Conservation (phyloP, 225 moss, liverwort and hornwort genomes). For the Pleurozium schreberi region DNA sequence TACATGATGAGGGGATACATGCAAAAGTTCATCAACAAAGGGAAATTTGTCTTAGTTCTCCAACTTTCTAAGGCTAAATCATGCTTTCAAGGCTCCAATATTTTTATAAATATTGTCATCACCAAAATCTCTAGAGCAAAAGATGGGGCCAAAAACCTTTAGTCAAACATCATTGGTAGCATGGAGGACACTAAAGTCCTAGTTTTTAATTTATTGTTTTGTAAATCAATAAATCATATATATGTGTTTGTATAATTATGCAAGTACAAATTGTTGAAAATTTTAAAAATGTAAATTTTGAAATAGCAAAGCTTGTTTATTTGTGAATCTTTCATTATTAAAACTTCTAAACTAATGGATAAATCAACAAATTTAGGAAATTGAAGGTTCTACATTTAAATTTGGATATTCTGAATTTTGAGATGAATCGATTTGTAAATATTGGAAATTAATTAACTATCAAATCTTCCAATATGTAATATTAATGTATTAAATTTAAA, state of each 20-base stretch:
- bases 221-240: neutral
- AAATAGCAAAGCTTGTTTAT: no score
- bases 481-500: neutral
- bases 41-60: fast-evolving
- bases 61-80: no score
- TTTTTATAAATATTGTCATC: neutral
- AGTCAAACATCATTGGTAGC: neutral
- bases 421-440: no score
- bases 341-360: no score
- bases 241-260: neutral
- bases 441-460: no score
- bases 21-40: neutral
- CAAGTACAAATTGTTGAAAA: no score
- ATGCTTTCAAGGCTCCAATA: neutral
- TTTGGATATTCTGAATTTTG: no score
- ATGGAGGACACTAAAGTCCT: fast-evolving
- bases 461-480: no score
- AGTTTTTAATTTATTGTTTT: neutral
- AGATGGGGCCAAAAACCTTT: neutral
- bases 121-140: neutral
- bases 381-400: no score
- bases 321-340: no score
- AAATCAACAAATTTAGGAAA: no score
- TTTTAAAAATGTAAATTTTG: no score
- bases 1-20: neutral